Evolutionary conservation across 352 stramenopile species (phyloP).

Genomic region (Elongisporangium senticosum): DNA sequence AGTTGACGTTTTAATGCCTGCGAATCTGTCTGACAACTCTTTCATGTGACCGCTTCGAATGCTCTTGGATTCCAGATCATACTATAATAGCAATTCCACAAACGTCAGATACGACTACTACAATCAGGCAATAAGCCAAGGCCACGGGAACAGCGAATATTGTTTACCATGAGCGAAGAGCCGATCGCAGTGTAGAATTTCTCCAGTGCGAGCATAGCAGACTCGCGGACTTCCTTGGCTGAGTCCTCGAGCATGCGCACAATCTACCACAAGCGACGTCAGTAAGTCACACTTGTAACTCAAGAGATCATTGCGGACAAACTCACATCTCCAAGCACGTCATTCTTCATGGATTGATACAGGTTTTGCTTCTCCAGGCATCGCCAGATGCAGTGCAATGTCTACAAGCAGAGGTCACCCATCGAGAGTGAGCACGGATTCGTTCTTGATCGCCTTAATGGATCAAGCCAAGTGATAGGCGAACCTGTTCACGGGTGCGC

Average conservation of each 20-base stretch:
- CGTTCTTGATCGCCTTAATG: background rate
- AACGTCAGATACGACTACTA: slow-evolving; percentile 6
- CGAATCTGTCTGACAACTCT: slow-evolving; percentile 56
- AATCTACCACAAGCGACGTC: slow-evolving; percentile 20
- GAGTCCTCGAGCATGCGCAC: slow-evolving; percentile 73
- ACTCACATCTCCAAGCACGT: slow-evolving; percentile 55
- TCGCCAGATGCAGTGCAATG: slow-evolving; percentile 56
- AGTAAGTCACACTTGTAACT: background rate
- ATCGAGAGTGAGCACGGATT: background rate
- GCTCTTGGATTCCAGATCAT: slow-evolving; percentile 63
- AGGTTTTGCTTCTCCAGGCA: slow-evolving; percentile 48
- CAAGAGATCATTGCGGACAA: no score
- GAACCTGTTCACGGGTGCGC: slow-evolving; percentile 74
- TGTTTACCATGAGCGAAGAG: slow-evolving; percentile 55
- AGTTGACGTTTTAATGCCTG: slow-evolving; percentile 6
- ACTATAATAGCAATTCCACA: slow-evolving; percentile 20
- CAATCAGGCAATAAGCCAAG: no score
- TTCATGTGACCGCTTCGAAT: slow-evolving; percentile 77
- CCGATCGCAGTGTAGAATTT: slow-evolving; percentile 71
- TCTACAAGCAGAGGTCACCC: slow-evolving; percentile 19
- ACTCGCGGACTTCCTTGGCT: slow-evolving; percentile 78
- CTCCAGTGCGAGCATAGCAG: slow-evolving; percentile 58
- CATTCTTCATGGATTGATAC: slow-evolving; percentile 43
- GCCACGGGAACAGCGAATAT: background rate
- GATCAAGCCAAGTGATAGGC: background rate